Percentiles rank a stretch among this genome's conserved stretches.
phyloP scores from a whole-genome alignment of 805 yeast species.

The Yamadazyma sp. region DNA sequence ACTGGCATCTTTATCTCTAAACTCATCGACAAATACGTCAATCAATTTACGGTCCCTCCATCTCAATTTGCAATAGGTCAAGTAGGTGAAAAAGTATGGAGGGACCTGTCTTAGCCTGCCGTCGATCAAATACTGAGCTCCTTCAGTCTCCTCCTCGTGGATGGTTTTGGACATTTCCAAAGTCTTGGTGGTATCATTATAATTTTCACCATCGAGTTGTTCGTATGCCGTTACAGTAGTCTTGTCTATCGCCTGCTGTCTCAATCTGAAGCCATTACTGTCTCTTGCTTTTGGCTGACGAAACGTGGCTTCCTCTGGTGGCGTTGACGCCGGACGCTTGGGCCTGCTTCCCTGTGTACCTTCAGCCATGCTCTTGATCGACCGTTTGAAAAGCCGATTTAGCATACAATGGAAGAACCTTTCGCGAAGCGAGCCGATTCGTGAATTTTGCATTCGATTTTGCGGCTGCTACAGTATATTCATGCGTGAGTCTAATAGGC shows the following conservation, averaged over 20 bases:
- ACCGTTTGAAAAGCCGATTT: neutral
- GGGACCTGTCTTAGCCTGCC: constrained; percentile 68
- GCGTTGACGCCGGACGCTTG: constrained; percentile 17
- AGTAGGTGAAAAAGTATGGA: constrained; percentile 86
- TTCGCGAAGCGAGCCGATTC: neutral
- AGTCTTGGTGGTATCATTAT: constrained; percentile 20
- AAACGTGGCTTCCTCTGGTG: constrained; percentile 12
- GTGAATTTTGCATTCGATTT: constrained; percentile 9
- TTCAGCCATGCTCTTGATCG: constrained; percentile 1
- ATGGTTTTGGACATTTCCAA: constrained; percentile 34
- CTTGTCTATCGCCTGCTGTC: constrained; percentile 46
- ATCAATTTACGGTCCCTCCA: constrained; percentile 85
- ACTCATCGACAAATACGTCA: constrained; percentile 82
- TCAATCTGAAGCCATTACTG: constrained; percentile 47
- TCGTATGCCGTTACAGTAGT: constrained; percentile 40
- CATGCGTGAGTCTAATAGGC: neutral
- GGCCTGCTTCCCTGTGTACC: constrained; percentile 2
- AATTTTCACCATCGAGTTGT: constrained; percentile 35
- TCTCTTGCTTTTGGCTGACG: constrained; percentile 31
- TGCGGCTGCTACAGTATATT: too few relatives aligned
- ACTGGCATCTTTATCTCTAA: constrained; percentile 70
- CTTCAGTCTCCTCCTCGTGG: constrained; percentile 57
- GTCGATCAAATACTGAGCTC: constrained; percentile 54
- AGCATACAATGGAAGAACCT: constrained; percentile 8
- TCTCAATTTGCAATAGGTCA: constrained; percentile 86